Conservation (phyloP, 305 asterid species). For the Fraxinus paxiana region DNA sequence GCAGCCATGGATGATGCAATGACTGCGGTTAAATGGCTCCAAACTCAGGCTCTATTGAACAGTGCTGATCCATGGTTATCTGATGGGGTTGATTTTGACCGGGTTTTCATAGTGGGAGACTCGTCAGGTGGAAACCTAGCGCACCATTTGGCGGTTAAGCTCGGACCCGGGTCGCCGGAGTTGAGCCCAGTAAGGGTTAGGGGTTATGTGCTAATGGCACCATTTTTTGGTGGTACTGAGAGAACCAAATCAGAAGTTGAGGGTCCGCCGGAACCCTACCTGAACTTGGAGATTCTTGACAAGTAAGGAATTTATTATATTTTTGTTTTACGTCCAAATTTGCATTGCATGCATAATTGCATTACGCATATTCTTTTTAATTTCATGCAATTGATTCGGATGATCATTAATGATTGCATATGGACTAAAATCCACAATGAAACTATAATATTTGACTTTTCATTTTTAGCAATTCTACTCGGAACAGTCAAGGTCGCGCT, state of each 20-base stretch:
- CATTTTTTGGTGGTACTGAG: slow-evolving; percentile 72
- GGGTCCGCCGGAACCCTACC: slow-evolving; percentile 51
- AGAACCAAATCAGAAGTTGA: slow-evolving; percentile 65
- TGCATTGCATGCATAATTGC: slow-evolving; percentile 27
- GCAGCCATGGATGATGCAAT: slow-evolving; percentile 62
- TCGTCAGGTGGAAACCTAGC: slow-evolving; percentile 85
- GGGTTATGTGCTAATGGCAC: slow-evolving; percentile 73
- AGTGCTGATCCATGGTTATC: slow-evolving; percentile 35
- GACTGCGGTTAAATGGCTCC: slow-evolving; percentile 57
- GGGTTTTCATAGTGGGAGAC: slow-evolving; percentile 60
- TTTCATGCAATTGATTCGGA: no score
- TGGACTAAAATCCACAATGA: no score
- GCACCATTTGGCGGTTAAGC: slow-evolving; percentile 68
- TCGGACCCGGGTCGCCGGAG: slow-evolving; percentile 49
- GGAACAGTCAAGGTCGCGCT: background rate
- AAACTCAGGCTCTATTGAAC: slow-evolving; percentile 36
- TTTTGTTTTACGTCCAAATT: background rate
- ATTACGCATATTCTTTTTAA: background rate
- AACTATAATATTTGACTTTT: background rate
- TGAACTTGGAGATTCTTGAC: slow-evolving; percentile 63
- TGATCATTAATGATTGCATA: no score
- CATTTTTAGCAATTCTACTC: background rate
- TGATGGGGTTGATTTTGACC: slow-evolving; percentile 41
- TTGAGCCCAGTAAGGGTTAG: slow-evolving; percentile 53
- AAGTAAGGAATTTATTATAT: slow-evolving; percentile 32